Evolutionary conservation across 768 basidiomycete genomes (phyloP).

Genomic region (Rhizopogon rudus): DNA sequence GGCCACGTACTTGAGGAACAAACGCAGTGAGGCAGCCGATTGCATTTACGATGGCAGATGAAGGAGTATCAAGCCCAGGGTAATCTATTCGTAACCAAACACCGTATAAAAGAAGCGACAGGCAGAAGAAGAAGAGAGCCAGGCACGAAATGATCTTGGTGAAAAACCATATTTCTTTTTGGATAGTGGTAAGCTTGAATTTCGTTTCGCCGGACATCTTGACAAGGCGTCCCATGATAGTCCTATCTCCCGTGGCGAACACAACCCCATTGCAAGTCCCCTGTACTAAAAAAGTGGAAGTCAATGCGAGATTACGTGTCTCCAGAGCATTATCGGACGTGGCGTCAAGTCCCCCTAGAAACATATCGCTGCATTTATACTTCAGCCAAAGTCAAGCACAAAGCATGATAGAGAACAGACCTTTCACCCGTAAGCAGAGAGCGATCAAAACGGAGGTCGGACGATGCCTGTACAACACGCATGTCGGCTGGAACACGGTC

Average conservation of each 20-base stretch:
- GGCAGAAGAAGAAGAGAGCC: conserved; percentile 38
- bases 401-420: conserved; percentile 27
- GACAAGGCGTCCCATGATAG: conserved; percentile 40
- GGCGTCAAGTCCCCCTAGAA: conserved; percentile 33
- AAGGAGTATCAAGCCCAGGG: conserved; percentile 36
- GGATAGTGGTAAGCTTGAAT: conserved; percentile 21
- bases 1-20: conserved; percentile 37
- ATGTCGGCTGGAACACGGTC: conserved; percentile 71
- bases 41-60: conserved; percentile 26
- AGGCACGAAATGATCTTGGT: conserved; percentile 49
- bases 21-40: conserved; percentile 36
- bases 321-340: conserved; percentile 37
- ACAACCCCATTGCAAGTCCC: conserved; percentile 46
- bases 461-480: conserved; percentile 51
- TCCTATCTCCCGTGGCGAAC: conserved; percentile 44
- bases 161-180: conserved; percentile 29
- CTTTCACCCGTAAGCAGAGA: conserved; percentile 65
- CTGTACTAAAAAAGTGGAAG: conserved; percentile 30
- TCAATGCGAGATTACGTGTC: conserved; percentile 51
- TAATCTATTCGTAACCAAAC: conserved; percentile 26
- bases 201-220: conserved; percentile 38
- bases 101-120: conserved; percentile 32
- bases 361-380: conserved; percentile 16
- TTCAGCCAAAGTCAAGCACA: conserved; percentile 4
- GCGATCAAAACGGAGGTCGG: conserved; percentile 58